phyloP scores from a whole-genome alignment of 1,139 yeast species.

The Pichia sp. region DNA sequence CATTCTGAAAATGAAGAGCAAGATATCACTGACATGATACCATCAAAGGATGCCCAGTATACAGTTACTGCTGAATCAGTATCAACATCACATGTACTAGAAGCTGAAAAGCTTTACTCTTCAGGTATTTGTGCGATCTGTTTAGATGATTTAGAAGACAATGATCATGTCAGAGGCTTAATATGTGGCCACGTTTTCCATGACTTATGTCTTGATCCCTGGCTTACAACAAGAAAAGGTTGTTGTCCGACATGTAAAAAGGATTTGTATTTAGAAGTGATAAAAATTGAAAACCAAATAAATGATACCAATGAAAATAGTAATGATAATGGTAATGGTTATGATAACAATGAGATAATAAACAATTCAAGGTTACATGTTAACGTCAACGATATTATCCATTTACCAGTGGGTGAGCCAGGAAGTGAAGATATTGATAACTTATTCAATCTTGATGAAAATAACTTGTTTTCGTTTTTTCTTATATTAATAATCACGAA shows the following conservation, averaged over 20 bases:
- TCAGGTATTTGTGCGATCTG: conserved; percentile 82
- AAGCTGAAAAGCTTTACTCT: conserved; percentile 44
- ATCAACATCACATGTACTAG: background rate
- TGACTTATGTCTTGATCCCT: conserved; percentile 71
- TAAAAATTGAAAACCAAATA: background rate
- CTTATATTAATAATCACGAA: conserved; percentile 30
- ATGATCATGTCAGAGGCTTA: conserved; percentile 62
- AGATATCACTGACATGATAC: conserved; percentile 16
- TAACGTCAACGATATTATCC: conserved; percentile 3
- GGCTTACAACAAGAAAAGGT: conserved; percentile 70
- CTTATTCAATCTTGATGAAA: conserved; percentile 22
- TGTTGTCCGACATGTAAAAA: conserved; percentile 84
- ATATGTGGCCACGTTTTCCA: conserved; percentile 85
- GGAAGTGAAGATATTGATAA: conserved; percentile 22
- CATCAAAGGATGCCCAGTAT: conserved; percentile 1
- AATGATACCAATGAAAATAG: background rate
- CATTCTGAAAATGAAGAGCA: background rate
- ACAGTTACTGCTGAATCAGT: background rate
- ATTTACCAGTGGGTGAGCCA: conserved; percentile 13
- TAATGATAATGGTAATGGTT: conserved; percentile 26
- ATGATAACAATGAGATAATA: background rate
- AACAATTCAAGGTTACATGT: conserved; percentile 4
- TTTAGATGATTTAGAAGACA: conserved; percentile 56
- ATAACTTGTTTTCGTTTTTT: conserved; percentile 17
- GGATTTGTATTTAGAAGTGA: conserved; percentile 43